These are phyloP conservation scores for Blastomyces silverae DNA, from an alignment of 2,329 filamentous ascomycete genomes.

Conservation along the genomic window DNA sequence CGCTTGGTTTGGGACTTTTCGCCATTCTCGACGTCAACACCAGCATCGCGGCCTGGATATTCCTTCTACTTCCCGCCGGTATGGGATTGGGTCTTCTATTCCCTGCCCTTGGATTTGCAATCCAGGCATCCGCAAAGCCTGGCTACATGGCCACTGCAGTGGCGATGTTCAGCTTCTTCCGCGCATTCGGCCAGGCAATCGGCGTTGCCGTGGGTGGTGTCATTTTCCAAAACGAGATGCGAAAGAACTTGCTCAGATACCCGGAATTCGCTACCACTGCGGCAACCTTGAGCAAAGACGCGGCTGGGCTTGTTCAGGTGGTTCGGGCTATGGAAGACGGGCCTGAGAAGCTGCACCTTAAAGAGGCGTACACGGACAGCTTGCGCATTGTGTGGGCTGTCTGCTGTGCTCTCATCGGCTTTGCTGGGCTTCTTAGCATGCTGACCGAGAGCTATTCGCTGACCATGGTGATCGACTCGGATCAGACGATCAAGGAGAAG, in stretches of 20 bases:
- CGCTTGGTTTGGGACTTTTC: conserved; percentile 51
- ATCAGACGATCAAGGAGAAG: conserved; percentile 45
- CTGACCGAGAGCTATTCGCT: conserved; percentile 49
- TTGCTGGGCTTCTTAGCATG: conserved; percentile 48
- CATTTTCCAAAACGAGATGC: conserved; percentile 62
- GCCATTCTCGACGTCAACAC: conserved; percentile 39
- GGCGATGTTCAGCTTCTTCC: conserved; percentile 61
- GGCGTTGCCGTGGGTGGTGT: conserved; percentile 62
- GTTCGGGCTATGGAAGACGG: conserved; percentile 50
- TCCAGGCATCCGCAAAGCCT: conserved; percentile 55
- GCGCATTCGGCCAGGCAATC: conserved; percentile 57
- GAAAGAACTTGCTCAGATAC: conserved; percentile 44
- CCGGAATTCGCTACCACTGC: conserved; percentile 46
- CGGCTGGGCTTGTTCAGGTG: conserved; percentile 52
- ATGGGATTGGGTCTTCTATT: conserved; percentile 60
- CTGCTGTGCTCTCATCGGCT: conserved; percentile 47
- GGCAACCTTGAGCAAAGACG: conserved; percentile 49
- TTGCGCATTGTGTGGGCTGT: conserved; percentile 52
- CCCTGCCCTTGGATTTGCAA: conserved; percentile 55
- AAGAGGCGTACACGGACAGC: conserved; percentile 50
- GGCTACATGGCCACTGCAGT: conserved; percentile 55
- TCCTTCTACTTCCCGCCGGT: conserved; percentile 54
- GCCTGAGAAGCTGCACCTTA: conserved; percentile 39
- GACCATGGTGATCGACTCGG: conserved; percentile 43
- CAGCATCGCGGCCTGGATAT: conserved; percentile 50